Percentiles rank a stretch among this genome's conserved stretches.
Conservation (phyloP, 2,329 filamentous ascomycete species). For the Elsinoe necatrix region DNA sequence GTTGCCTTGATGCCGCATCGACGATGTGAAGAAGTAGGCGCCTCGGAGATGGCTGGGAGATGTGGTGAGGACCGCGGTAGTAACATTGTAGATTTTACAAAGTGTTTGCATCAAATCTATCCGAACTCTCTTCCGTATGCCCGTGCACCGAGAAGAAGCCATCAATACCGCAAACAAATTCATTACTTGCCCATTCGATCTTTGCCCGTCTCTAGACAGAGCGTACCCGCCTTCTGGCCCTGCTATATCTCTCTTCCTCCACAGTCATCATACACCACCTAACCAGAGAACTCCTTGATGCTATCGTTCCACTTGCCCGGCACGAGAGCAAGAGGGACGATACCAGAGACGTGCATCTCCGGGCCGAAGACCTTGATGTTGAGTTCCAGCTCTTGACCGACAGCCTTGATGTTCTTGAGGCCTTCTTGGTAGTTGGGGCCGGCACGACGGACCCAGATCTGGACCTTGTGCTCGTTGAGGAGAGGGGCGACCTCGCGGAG, state of each 20-base stretch:
- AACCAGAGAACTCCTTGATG: constrained; percentile 53
- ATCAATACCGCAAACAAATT: not conserved
- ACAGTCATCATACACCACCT: constrained; percentile 19
- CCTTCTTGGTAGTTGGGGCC: constrained; percentile 99
- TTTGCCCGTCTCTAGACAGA: no score
- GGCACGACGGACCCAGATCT: constrained; percentile 88
- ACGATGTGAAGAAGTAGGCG: no score
- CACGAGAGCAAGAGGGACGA: constrained; percentile 80
- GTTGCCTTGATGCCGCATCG: no score
- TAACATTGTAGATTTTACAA: not conserved
- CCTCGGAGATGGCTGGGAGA: no score
- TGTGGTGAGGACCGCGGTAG: not conserved
- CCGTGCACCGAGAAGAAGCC: not conserved
- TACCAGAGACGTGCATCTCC: constrained; percentile 85
- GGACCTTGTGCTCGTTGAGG: constrained; percentile 90
- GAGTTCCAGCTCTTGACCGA: constrained; percentile 85
- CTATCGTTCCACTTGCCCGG: constrained; percentile 50
- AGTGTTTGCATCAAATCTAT: not conserved
- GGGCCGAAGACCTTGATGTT: constrained; percentile 87
- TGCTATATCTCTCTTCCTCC: not conserved
- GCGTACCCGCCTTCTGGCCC: no score
- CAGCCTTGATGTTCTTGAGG: constrained; percentile 98
- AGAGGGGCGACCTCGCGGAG: constrained; percentile 79
- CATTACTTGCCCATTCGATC: constrained; percentile 8
- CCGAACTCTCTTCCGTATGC: not conserved